A percentile compares a stretch with the other conserved stretches of the same genome.
Conservation (phyloP, 2,329 filamentous ascomycete species). For the Neoarthrinium moseri region DNA sequence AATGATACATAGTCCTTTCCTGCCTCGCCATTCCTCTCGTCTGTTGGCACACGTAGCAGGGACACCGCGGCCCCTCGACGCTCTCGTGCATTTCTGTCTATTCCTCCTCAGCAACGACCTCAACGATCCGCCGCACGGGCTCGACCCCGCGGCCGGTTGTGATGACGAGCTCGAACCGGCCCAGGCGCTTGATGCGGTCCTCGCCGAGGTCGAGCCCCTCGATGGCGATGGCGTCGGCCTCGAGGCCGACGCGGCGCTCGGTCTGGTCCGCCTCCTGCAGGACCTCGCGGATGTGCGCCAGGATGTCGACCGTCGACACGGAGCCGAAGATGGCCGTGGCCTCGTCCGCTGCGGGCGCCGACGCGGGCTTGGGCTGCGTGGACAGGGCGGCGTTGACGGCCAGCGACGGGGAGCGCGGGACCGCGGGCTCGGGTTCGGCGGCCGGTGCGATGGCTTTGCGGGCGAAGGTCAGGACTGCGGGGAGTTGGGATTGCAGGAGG, state of each 20-base stretch:
- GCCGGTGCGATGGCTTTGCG: slow-evolving; percentile 32
- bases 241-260: slow-evolving; percentile 33
- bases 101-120: slow-evolving; percentile 30
- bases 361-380: slow-evolving; percentile 9
- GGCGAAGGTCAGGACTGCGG: slow-evolving; percentile 34
- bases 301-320: slow-evolving; percentile 37
- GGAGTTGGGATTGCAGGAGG: slow-evolving; percentile 34
- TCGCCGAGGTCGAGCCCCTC: slow-evolving; percentile 27
- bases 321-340: slow-evolving; percentile 39
- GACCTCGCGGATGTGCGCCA: slow-evolving; percentile 30
- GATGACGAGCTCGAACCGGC: slow-evolving; percentile 38
- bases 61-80: neutral
- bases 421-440: slow-evolving; percentile 12
- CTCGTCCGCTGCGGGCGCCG: slow-evolving; percentile 12
- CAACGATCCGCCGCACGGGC: slow-evolving; percentile 30
- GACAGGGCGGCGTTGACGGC: slow-evolving; percentile 20
- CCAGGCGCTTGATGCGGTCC: slow-evolving; percentile 40
- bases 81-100: neutral
- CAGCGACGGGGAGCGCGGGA: slow-evolving; percentile 25
- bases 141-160: slow-evolving; percentile 24
- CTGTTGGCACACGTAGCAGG: too few relatives aligned
- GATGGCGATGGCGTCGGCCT: slow-evolving; percentile 32
- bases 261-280: slow-evolving; percentile 30
- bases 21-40: too few relatives aligned
- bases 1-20: too few relatives aligned